A percentile compares a stretch with the other conserved stretches of the same genome.
phyloP scores from a whole-genome alignment of 1,284 basidiomycete species.

The Exobasidium rhododendri region DNA sequence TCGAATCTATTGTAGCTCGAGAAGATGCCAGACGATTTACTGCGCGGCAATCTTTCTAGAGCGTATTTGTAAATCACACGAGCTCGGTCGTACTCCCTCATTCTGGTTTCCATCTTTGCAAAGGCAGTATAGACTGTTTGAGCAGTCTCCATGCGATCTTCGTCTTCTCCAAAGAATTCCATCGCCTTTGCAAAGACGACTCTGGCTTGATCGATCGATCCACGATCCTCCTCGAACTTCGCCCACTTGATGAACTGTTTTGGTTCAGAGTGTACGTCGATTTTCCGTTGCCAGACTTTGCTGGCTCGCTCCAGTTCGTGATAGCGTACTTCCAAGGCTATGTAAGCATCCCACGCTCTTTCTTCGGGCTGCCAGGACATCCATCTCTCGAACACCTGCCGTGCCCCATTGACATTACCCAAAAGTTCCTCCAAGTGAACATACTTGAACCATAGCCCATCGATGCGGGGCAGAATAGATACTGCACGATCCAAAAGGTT shows the following conservation, averaged over 20 bases:
- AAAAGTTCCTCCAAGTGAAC: slow-evolving; percentile 97
- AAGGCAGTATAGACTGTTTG: slow-evolving; percentile 94
- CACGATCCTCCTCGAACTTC: slow-evolving; percentile 93
- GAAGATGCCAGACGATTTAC: slow-evolving; percentile 80
- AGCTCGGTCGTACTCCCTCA: slow-evolving; percentile 94
- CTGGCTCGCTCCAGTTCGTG: slow-evolving; percentile 87
- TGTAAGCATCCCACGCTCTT: slow-evolving; percentile 98
- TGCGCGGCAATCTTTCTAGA: slow-evolving; percentile 79
- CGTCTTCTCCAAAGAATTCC: slow-evolving; percentile 95
- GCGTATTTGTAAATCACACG: slow-evolving; percentile 98
- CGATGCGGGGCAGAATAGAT: slow-evolving; percentile 88
- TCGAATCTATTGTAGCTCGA: slow-evolving; percentile 94
- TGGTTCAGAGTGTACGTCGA: slow-evolving; percentile 87
- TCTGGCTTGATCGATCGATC: slow-evolving; percentile 73
- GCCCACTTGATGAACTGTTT: slow-evolving; percentile 94
- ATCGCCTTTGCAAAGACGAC: slow-evolving; percentile 96
- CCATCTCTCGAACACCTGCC: slow-evolving; percentile 98
- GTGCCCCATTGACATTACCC: slow-evolving; percentile 88
- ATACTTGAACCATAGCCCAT: slow-evolving; percentile 89
- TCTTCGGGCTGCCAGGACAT: slow-evolving; percentile 99
- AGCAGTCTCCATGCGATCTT: slow-evolving; percentile 93
- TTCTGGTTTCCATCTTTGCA: slow-evolving; percentile 93
- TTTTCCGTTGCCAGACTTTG: slow-evolving; percentile 88
- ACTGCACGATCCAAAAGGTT: slow-evolving; percentile 97
- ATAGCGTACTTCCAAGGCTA: slow-evolving; percentile 93